Evolutionary conservation across 225 moss, liverwort and hornwort genomes (phyloP).

Genomic region (Bryum argenteum): DNA sequence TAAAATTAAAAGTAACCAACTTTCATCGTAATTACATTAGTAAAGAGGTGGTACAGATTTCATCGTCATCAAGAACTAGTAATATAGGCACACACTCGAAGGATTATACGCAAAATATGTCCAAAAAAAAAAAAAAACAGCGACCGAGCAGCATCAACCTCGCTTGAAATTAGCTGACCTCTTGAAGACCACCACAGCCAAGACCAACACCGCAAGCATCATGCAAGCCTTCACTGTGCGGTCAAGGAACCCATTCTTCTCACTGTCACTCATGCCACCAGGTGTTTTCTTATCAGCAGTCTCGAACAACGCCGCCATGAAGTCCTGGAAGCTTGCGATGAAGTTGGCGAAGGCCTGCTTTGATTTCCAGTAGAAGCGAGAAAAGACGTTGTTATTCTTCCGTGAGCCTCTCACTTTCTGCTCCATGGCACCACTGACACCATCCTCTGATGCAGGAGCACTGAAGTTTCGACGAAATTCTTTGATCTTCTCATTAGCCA

Average conservation of each 20-base stretch:
- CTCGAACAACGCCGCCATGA: conserved; percentile 65
- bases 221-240: conserved; percentile 79
- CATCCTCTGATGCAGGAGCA: conserved; percentile 43
- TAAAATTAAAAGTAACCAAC: too few species aligned
- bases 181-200: conserved; percentile 80
- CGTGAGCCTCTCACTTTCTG: conserved; percentile 28
- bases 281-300: conserved; percentile 63
- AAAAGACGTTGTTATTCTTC: conserved; percentile 48
- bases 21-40: too few species aligned
- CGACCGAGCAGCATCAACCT: conserved; percentile 40
- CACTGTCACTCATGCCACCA: conserved; percentile 36
- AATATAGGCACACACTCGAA: too few species aligned
- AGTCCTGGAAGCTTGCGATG: conserved; percentile 54
- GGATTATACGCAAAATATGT: too few species aligned
- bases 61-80: too few species aligned
- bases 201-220: conserved; percentile 78
- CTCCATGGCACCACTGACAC: conserved; percentile 35
- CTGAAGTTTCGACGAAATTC: conserved; percentile 63
- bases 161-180: conserved; percentile 43
- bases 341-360: conserved; percentile 62
- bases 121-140: too few species aligned
- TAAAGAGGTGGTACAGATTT: too few species aligned
- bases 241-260: conserved; percentile 59
- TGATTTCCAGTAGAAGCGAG: conserved; percentile 58
- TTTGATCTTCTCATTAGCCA: conserved; percentile 63